These are phyloP conservation scores for Nyctanthes arbortristis DNA, from an alignment of 257 asterid genomes.

Conservation along the genomic window DNA sequence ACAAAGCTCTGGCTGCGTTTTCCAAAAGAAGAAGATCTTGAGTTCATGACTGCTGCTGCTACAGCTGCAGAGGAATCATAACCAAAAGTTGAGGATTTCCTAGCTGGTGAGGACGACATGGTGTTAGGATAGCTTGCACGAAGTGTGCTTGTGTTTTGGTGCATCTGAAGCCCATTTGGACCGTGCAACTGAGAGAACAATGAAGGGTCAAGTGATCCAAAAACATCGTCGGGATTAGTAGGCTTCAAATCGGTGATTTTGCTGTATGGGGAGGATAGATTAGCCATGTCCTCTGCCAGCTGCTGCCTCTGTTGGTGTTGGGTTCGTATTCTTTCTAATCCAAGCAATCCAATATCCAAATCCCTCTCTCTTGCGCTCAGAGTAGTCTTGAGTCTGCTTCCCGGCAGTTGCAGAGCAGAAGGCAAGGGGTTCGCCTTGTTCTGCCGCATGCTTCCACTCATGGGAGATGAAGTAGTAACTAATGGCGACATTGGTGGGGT, in stretches of 20 bases:
- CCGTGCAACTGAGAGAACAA: slow-evolving; percentile 51
- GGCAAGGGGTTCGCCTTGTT: slow-evolving; percentile 60
- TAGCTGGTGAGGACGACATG: slow-evolving; percentile 55
- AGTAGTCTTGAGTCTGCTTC: slow-evolving; percentile 70
- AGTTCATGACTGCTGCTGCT: slow-evolving; percentile 88
- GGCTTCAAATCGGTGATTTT: slow-evolving; percentile 58
- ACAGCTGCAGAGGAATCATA: slow-evolving; percentile 85
- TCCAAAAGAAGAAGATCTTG: slow-evolving; percentile 66
- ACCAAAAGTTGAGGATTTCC: slow-evolving; percentile 54
- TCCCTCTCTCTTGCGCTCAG: slow-evolving; percentile 66
- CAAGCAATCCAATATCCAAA: slow-evolving; percentile 48
- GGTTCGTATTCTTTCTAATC: slow-evolving; percentile 55
- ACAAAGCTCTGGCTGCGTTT: slow-evolving; percentile 93
- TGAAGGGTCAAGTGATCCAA: slow-evolving; percentile 66
- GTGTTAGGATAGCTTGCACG: slow-evolving; percentile 65
- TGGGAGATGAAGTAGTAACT: slow-evolving; percentile 62
- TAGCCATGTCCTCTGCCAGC: slow-evolving; percentile 63
- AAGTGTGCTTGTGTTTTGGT: slow-evolving; percentile 58
- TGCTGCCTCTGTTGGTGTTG: slow-evolving; percentile 66
- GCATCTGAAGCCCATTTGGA: slow-evolving; percentile 59
- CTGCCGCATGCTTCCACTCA: slow-evolving; percentile 57
- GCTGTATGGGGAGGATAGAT: slow-evolving; percentile 60
- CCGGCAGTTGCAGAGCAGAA: slow-evolving; percentile 69
- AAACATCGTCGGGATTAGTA: slow-evolving; percentile 68
- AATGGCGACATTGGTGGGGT: slow-evolving; percentile 71